phyloP scores from a whole-genome alignment of 2,329 filamentous ascomycete genomes.

The Colletotrichum melonis region DNA sequence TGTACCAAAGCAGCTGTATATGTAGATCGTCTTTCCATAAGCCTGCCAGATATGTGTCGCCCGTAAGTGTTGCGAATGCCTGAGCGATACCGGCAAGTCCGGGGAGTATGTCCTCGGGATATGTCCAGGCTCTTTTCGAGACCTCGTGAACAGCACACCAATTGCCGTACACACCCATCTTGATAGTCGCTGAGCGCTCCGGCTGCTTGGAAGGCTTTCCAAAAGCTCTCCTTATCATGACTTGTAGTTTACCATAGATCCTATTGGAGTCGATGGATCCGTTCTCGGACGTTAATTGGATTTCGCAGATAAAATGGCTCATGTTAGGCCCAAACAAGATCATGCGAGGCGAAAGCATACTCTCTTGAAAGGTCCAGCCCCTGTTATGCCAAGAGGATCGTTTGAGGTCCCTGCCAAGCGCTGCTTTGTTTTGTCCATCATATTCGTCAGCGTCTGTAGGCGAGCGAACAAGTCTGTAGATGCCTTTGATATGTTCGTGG shows the following conservation, averaged over 20 bases:
- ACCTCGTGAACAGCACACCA: not conserved
- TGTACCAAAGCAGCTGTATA: not conserved
- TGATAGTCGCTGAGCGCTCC: not conserved
- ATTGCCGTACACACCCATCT: not conserved
- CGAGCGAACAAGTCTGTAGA: not conserved
- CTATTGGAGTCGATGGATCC: not conserved
- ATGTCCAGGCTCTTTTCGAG: not conserved
- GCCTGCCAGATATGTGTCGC: slow-evolving; percentile 6
- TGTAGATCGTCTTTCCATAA: not conserved
- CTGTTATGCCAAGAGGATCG: not conserved
- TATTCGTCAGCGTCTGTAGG: too few species aligned
- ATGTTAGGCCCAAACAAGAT: not conserved
- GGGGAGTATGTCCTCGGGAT: not conserved
- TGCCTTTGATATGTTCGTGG: not conserved
- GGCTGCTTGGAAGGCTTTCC: fast-evolving
- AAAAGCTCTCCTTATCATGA: not conserved
- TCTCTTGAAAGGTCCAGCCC: slow-evolving; percentile 13
- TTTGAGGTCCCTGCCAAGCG: not conserved
- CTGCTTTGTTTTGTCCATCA: not conserved
- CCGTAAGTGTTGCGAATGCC: not conserved
- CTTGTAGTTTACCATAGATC: not conserved
- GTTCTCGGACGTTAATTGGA: not conserved
- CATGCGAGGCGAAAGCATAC: not conserved
- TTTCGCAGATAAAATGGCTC: slow-evolving; percentile 3
- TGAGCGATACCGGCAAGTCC: not conserved